Conservation (phyloP, 2,329 filamentous ascomycete species). For the Tolypocladium ophioglossoides region DNA sequence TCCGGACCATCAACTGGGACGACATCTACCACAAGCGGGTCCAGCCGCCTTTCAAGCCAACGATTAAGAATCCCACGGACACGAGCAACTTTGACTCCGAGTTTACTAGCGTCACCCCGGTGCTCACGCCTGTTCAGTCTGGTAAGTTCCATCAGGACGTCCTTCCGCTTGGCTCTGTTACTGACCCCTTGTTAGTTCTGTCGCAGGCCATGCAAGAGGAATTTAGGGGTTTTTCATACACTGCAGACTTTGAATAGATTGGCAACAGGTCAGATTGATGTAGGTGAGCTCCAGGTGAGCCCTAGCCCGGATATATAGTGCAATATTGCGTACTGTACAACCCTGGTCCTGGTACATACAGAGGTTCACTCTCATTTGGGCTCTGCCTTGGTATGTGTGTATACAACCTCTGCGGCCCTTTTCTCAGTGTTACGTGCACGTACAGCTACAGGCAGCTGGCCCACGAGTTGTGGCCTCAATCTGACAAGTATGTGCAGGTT, state of each 20-base stretch:
- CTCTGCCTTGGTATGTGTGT: too few relatives aligned
- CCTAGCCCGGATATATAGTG: too few relatives aligned
- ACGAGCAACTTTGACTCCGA: constrained; percentile 99
- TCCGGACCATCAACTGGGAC: constrained; percentile 96
- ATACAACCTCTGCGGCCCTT: too few relatives aligned
- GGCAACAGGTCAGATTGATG: background rate
- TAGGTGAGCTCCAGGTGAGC: too few relatives aligned
- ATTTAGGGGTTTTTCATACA: constrained; percentile 98
- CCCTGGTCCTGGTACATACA: too few relatives aligned
- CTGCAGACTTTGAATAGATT: constrained; percentile 71
- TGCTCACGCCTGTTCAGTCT: constrained; percentile 92
- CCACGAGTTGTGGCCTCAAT: too few relatives aligned
- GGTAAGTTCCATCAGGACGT: constrained; percentile 47
- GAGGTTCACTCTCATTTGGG: too few relatives aligned
- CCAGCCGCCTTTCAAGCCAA: constrained; percentile 77
- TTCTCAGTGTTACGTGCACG: too few relatives aligned
- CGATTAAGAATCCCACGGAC: constrained; percentile 85
- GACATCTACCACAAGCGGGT: constrained; percentile 96
- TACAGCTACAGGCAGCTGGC: too few relatives aligned
- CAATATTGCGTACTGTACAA: too few relatives aligned
- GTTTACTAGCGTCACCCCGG: constrained; percentile 96
- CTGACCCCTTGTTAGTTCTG: constrained; percentile 51
- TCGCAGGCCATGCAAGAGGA: constrained; percentile 99
- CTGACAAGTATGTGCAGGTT: background rate
- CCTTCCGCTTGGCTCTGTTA: background rate